Base-by-base conservation (phyloP, 306 rosid genomes). In the Malus sylvestris region DNA sequence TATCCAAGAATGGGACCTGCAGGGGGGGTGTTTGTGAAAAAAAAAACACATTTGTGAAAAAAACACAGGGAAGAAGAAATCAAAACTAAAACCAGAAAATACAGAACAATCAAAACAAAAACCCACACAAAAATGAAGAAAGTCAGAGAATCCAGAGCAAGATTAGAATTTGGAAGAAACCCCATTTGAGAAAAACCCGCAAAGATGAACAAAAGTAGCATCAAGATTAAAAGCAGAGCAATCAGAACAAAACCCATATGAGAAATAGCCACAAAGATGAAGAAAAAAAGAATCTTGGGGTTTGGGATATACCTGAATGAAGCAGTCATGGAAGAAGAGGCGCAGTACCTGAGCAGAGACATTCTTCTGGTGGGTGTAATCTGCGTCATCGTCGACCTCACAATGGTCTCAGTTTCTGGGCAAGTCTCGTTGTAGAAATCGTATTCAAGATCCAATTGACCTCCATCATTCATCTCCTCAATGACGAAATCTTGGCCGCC, bases 301-400 rank as follows among this genome's bases (percentile, higher is more conserved):
- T 9, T 57, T 25, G 23, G 11, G 65, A 8, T 35, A 35, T 3
- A 90, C 98, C 87, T 84, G 74, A 53, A 92, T 85, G 86, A 95
- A 92, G 89, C 97, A 95, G 11, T 92, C 97, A 33, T 90, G 98
- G 76, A 95, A 95, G 84, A 89, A 90, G 68, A 95, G 97, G 58
- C 96, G 89, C 12, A 92, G 86, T 20, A 95, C 83, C 72, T 90
- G 86, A 1, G 97, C 82, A 3, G 93, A 79, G 46, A 85, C 81
- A n/a, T 87, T 86, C 29, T 81, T 75, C 2, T 84, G 88, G 16
- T 75, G 86, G 35, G 79, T 72, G 87, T 86, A 87, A 92, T 46
- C 63, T 81, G 85, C 72, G 91, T 75, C 45, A 90, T 79, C 3
- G 79, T 58, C 0, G 93, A 88, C 61, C 92, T 85, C 25, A 88